Evolutionary conservation across 441 rosid genomes (phyloP).

Genomic region (Hura crepitans): DNA sequence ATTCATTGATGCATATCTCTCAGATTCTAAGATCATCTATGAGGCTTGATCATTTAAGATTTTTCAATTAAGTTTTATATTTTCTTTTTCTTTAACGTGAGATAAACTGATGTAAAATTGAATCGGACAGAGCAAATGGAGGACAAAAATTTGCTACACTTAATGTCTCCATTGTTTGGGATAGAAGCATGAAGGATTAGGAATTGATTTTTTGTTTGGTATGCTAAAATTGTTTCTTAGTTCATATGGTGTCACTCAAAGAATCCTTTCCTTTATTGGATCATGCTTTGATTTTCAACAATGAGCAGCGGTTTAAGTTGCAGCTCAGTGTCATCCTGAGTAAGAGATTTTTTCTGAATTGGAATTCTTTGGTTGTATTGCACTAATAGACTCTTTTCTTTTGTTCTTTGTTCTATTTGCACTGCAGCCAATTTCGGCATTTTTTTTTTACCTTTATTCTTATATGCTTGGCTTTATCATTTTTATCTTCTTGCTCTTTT

Average conservation of each 20-base stretch:
- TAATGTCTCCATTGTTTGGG: neutral
- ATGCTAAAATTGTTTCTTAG: neutral
- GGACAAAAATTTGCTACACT: neutral
- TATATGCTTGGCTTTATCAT: neutral
- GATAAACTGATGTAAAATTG: neutral
- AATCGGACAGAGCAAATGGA: neutral
- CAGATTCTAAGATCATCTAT: neutral
- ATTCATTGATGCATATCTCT: too few relatives aligned
- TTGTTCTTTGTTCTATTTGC: neutral
- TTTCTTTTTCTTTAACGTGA: neutral
- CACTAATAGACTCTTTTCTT: neutral
- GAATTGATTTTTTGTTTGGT: neutral
- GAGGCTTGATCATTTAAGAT: neutral
- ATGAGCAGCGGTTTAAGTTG: neutral
- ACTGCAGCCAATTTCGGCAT: neutral
- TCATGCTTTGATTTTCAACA: neutral
- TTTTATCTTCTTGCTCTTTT: constrained; percentile 1
- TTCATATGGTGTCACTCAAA: neutral
- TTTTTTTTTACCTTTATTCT: neutral
- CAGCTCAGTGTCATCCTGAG: neutral
- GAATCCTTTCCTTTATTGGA: neutral
- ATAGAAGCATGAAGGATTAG: neutral
- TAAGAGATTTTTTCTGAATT: neutral
- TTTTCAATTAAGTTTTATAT: neutral
- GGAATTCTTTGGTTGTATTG: neutral